Conservation (phyloP, 306 rosid genomes). For the Gleditsia sinensis region DNA sequence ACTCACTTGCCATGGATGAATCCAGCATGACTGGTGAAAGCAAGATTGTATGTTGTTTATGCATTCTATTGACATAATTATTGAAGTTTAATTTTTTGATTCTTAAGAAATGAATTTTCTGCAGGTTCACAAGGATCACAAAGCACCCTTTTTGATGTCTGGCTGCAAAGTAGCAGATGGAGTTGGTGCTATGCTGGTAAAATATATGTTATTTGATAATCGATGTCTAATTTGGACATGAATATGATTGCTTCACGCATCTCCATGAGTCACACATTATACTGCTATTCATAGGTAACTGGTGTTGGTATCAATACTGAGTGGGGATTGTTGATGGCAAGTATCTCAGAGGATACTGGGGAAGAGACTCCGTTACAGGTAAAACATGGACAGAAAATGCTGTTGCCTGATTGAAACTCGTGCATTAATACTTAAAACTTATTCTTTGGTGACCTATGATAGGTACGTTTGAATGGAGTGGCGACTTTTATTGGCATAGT, state of each 20-base stretch:
- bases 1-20: conserved; percentile 93
- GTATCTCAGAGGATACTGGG: conserved; percentile 94
- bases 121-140: conserved; percentile 90
- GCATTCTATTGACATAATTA: conserved; percentile 26
- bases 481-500: conserved; percentile 95
- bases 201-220: conserved; percentile 16
- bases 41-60: conserved; percentile 72
- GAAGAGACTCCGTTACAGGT: conserved; percentile 99
- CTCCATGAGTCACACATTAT: conserved; percentile 22
- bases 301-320: conserved; percentile 98
- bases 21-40: conserved; percentile 99
- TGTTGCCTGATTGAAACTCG: conserved; percentile 5
- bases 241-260: conserved; percentile 11
- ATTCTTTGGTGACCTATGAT: conserved; percentile 39
- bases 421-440: conserved; percentile 20
- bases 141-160: conserved; percentile 90
- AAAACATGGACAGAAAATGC: conserved; percentile 10
- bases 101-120: conserved; percentile 41
- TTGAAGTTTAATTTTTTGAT: conserved; percentile 30
- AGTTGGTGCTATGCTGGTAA: conserved; percentile 94
- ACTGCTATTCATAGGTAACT: conserved; percentile 66
- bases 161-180: conserved; percentile 99
- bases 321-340: conserved; percentile 99
- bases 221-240: not conserved
- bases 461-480: conserved; percentile 99